Conservation (phyloP, 2,329 filamentous ascomycete genomes). For the Calonectria pseudoreteaudii region DNA sequence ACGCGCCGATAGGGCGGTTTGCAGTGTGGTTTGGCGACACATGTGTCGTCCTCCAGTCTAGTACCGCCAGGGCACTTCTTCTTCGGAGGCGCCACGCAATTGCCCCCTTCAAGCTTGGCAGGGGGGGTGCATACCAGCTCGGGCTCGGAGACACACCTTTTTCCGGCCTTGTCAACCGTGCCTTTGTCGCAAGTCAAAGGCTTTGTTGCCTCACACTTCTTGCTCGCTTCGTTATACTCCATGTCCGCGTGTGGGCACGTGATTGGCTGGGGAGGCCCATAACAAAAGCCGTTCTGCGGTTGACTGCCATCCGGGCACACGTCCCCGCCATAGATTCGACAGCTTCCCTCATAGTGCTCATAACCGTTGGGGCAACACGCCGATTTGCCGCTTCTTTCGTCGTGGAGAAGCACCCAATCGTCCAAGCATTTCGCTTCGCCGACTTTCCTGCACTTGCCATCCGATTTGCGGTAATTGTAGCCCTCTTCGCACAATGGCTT, state of each 20-base stretch:
- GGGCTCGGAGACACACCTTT: not conserved
- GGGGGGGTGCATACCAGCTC: not conserved
- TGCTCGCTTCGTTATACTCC: not conserved
- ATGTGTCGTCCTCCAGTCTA: not conserved
- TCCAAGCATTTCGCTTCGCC: not conserved
- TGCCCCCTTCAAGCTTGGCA: not conserved
- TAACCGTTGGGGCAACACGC: not conserved
- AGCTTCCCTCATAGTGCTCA: not conserved
- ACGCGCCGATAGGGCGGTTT: not conserved
- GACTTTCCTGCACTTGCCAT: not conserved
- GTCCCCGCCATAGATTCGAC: not conserved
- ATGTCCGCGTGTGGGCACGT: not conserved
- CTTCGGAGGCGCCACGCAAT: not conserved
- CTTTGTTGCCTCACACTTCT: not conserved
- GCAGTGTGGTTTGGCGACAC: not conserved
- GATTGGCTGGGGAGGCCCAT: not conserved
- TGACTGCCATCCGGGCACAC: not conserved
- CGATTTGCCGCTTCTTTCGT: not conserved
- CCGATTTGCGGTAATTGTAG: not conserved
- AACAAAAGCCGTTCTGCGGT: not conserved
- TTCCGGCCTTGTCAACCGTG: not conserved
- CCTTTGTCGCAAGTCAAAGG: not conserved
- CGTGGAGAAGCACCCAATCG: not conserved
- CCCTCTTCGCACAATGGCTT: not conserved
- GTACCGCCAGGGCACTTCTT: not conserved